A percentile compares a stretch with the other conserved stretches of the same genome.
Conservation (phyloP, 768 basidiomycete genomes). For the Agaricus subrufescens region DNA sequence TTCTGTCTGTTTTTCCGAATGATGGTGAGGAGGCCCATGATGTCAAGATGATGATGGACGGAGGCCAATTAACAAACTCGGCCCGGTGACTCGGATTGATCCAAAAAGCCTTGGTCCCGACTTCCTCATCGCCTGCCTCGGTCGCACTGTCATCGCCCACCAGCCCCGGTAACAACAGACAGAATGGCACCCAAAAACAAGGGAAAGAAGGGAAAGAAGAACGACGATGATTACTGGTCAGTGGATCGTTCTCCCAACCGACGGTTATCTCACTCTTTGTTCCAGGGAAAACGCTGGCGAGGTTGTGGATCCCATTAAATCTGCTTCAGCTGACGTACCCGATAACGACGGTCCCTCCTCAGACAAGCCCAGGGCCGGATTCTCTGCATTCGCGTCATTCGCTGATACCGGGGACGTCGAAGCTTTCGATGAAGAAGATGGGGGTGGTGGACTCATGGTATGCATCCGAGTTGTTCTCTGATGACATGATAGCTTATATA, state of each 20-base stretch:
- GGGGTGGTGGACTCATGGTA: constrained; percentile 77
- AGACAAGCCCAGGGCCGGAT: constrained; percentile 27
- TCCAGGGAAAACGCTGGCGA: constrained; percentile 65
- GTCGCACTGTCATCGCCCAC: neutral
- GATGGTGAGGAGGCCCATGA: constrained; percentile 93
- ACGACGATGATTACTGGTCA: constrained; percentile 83
- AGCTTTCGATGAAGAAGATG: constrained; percentile 49
- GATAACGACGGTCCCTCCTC: constrained; percentile 37
- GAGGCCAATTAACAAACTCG: neutral
- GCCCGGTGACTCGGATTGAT: too few relatives aligned
- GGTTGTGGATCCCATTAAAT: constrained; percentile 39
- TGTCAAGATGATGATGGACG: neutral
- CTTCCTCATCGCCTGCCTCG: too few relatives aligned
- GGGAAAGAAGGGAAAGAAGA: constrained; percentile 84
- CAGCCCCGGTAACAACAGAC: neutral
- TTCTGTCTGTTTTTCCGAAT: constrained; percentile 95
- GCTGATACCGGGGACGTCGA: constrained; percentile 36
- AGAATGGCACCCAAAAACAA: constrained; percentile 59
- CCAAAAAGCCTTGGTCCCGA: too few relatives aligned
- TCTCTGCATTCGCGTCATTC: constrained; percentile 50
- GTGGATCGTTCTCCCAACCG: constrained; percentile 10
- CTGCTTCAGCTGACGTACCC: constrained; percentile 26
- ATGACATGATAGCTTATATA: neutral
- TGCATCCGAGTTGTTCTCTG: constrained; percentile 12
- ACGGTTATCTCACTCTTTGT: constrained; percentile 12